Conservation (phyloP, 768 basidiomycete genomes). For the Trametes sanguinea region DNA sequence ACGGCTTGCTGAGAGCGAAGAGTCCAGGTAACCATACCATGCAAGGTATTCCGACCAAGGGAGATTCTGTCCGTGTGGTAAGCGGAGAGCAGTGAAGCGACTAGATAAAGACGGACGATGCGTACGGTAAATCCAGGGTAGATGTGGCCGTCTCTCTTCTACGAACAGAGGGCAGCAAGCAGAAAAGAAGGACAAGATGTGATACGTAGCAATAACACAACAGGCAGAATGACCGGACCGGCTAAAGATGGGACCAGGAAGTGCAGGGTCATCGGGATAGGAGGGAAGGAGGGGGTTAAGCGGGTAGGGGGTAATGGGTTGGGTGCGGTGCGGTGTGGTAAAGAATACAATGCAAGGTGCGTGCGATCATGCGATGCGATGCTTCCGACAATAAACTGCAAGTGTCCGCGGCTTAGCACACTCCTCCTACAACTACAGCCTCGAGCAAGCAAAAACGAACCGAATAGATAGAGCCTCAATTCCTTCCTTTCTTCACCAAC, state of each 20-base stretch:
- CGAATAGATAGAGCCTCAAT: constrained; percentile 13
- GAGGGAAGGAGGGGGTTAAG: background rate
- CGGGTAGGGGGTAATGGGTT: background rate
- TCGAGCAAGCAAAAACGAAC: constrained; percentile 18
- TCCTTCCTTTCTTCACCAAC: background rate
- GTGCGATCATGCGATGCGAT: constrained; percentile 22
- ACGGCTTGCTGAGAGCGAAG: no score
- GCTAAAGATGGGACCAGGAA: background rate
- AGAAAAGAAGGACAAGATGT: constrained; percentile 3
- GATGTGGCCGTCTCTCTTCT: constrained; percentile 13
- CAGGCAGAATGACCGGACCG: constrained; percentile 9
- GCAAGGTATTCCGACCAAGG: background rate
- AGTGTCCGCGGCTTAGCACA: constrained; percentile 20
- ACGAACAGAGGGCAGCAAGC: constrained; percentile 1
- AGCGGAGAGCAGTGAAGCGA: background rate
- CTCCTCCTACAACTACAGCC: constrained; percentile 23
- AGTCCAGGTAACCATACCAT: background rate
- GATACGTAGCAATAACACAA: constrained; percentile 26
- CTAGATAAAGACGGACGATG: constrained; percentile 8
- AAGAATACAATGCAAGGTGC: constrained; percentile 20
- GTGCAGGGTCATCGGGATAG: no score
- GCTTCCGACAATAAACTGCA: constrained; percentile 14
- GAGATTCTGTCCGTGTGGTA: constrained; percentile 10
- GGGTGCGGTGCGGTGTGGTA: background rate
- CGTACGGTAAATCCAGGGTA: constrained; percentile 22